Evolutionary conservation across 1,284 basidiomycete genomes (phyloP), one percentile per base, ranked within the genome.

Genomic region (Cryptococcus wingfieldii): DNA sequence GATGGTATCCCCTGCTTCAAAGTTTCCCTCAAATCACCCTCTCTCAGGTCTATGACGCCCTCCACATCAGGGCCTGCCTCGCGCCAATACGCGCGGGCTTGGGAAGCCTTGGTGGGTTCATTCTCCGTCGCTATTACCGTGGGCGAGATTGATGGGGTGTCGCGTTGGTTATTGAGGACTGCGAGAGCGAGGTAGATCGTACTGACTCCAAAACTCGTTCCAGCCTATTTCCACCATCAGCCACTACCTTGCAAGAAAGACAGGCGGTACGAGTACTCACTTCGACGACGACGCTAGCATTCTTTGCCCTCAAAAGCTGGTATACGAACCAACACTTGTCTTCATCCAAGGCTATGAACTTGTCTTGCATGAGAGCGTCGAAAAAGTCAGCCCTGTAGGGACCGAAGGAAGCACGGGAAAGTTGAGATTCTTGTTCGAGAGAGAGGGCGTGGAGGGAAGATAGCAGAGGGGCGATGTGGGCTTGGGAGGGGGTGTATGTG

Each of bases 181-280:
- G 69, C 68, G 12, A 70, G 59, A 3, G 68, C 60, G 6, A 70
- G 64, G 56, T 70, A 70, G 53, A 70, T 67, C 16, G 68, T 70
- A 18, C 57, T 61, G 13, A 70, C 68, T 34, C 68, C 68, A 37
- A 54, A 70, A 42, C 62, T 64, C 19, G 68, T 70, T 7, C 68
- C 68, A 1, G 60, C 67, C 65, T 69, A 38, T 51, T n/a, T 23
- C 31, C 5, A 12, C 14, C 39, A 18, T 38, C 13, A 25, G 8
- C 27, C 16, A 31, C 19, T 14, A n/a, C 14, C 34, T 31, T 14
- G 7, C 48, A 45, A 16, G 6, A 25, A 45, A 10, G 38, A 9
- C 34, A 19, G 41, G 7, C 5, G 16, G 14, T 43, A n/a, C n/a
- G n/a, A n/a, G n/a, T n/a, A 16, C 60, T 44, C 50, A 65, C 63